A percentile compares a stretch with the other conserved stretches of the same genome.
phyloP scores from a whole-genome alignment of 371 early-diverging fungal species.

The Mucor velutinosus region DNA sequence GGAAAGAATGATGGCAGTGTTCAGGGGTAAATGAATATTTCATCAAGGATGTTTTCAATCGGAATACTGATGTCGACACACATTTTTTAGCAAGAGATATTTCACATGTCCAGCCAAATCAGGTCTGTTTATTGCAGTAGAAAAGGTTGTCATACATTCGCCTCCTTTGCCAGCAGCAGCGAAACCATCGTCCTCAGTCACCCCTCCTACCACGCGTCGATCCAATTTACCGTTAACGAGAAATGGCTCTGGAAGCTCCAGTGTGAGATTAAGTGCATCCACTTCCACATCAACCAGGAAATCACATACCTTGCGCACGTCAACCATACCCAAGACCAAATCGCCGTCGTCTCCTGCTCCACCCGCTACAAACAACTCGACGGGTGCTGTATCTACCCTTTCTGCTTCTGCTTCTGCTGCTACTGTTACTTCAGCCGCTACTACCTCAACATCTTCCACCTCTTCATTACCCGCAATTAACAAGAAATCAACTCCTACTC shows the following conservation, averaged over 20 bases:
- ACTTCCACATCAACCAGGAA: slow-evolving; percentile 8
- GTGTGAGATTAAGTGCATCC: slow-evolving; percentile 5
- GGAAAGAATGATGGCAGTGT: slow-evolving; percentile 84
- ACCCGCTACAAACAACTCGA: not conserved
- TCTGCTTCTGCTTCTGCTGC: not conserved
- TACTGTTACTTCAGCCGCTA: not conserved
- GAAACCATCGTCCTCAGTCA: slow-evolving; percentile 2
- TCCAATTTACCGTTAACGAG: slow-evolving; percentile 16
- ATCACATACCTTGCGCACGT: slow-evolving; percentile 8
- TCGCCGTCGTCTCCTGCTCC: slow-evolving; percentile 5
- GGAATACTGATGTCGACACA: not conserved
- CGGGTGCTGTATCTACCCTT: not conserved
- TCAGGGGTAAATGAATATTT: slow-evolving; percentile 51
- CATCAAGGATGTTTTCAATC: not conserved
- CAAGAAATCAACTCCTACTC: slow-evolving; percentile 13
- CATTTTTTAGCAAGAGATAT: slow-evolving; percentile 45
- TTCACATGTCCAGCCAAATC: slow-evolving; percentile 69
- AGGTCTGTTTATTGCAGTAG: slow-evolving; percentile 71
- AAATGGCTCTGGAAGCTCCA: slow-evolving; percentile 1
- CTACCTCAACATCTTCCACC: not conserved
- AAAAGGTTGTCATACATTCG: slow-evolving; percentile 52
- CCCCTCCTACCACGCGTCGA: slow-evolving; percentile 12
- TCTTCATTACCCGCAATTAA: not conserved
- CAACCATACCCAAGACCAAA: slow-evolving; percentile 2
- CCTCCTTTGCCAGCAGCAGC: slow-evolving; percentile 7